Conservation (phyloP, 2,329 filamentous ascomycete species). For the Hypomyces perniciosus region DNA sequence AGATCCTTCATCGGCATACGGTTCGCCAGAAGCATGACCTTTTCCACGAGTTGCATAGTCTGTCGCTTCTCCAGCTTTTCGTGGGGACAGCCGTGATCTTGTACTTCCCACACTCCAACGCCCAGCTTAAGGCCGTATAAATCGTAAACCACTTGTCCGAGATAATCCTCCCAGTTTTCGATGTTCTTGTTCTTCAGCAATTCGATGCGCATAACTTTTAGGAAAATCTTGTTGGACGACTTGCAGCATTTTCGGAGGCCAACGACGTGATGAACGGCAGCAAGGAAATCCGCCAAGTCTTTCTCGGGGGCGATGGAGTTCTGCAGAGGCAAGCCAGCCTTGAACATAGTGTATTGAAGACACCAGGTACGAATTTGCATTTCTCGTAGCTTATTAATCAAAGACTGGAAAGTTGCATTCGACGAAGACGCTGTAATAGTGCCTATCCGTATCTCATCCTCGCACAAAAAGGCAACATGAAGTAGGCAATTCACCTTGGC, state of each 20-base stretch:
- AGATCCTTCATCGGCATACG: conserved; percentile 86
- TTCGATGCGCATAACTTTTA: conserved; percentile 84
- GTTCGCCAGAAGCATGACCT: conserved; percentile 73
- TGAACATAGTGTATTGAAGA: conserved; percentile 73
- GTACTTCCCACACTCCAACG: conserved; percentile 57
- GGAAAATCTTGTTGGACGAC: conserved; percentile 75
- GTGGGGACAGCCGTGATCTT: conserved; percentile 72
- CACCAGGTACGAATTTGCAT: conserved; percentile 87
- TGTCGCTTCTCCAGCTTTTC: conserved; percentile 76
- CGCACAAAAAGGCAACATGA: conserved; percentile 72
- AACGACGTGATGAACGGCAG: conserved; percentile 75
- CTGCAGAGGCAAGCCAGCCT: conserved; percentile 66
- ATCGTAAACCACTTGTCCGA: conserved; percentile 79
- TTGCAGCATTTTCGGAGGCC: conserved; percentile 84
- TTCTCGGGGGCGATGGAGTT: conserved; percentile 57
- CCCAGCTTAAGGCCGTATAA: conserved; percentile 75
- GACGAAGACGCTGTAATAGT: conserved; percentile 55
- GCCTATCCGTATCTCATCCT: conserved; percentile 79
- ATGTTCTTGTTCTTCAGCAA: conserved; percentile 69
- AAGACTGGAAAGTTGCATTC: conserved; percentile 48
- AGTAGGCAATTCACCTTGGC: conserved; percentile 67
- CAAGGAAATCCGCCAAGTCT: conserved; percentile 72
- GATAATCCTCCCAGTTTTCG: conserved; percentile 78
- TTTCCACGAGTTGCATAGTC: conserved; percentile 75
- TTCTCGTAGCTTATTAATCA: conserved; percentile 68